Evolutionary conservation across 371 early-diverging fungal genomes (phyloP).

Genomic region (Mortierella sp.): DNA sequence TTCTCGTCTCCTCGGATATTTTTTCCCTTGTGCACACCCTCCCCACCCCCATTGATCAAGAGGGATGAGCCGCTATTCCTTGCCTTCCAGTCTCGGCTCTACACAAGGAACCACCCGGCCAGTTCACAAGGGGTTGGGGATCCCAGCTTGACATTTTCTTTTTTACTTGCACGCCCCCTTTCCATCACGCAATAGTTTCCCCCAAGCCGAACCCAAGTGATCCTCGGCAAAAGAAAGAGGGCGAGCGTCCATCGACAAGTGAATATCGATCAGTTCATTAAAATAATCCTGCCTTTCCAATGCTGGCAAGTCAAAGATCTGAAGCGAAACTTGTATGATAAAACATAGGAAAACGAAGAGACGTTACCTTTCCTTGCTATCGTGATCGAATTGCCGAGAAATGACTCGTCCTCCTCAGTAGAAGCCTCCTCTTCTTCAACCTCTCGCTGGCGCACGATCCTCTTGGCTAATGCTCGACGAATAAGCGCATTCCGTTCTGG

Average conservation of each 20-base stretch:
- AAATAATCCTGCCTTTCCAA: too few species aligned
- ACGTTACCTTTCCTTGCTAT: constrained; percentile 31
- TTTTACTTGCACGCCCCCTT: too few species aligned
- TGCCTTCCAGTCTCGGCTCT: background rate
- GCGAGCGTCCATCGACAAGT: too few species aligned
- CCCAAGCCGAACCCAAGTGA: too few species aligned
- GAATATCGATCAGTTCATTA: too few species aligned
- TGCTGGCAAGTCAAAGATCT: too few species aligned
- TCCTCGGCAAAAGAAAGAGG: too few species aligned
- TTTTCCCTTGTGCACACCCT: background rate
- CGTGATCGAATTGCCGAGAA: constrained; percentile 32
- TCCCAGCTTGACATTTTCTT: too few species aligned
- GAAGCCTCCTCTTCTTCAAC: constrained; percentile 52
- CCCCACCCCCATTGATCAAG: background rate
- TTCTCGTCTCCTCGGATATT: constrained; percentile 8
- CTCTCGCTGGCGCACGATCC: constrained; percentile 51
- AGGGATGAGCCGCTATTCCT: background rate
- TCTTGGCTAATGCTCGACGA: constrained; percentile 51
- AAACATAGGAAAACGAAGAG: background rate
- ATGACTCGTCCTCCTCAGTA: constrained; percentile 53
- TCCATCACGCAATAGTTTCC: too few species aligned
- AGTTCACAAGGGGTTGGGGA: too few species aligned
- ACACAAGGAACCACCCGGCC: too few species aligned
- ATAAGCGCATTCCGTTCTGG: constrained; percentile 48
- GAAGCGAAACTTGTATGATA: too few species aligned